Percentiles rank a stretch among this genome's conserved stretches.
These are phyloP conservation scores for Cenchrus americanus DNA, from an alignment of 176 grass and related monocot species.

Conservation along the genomic window DNA sequence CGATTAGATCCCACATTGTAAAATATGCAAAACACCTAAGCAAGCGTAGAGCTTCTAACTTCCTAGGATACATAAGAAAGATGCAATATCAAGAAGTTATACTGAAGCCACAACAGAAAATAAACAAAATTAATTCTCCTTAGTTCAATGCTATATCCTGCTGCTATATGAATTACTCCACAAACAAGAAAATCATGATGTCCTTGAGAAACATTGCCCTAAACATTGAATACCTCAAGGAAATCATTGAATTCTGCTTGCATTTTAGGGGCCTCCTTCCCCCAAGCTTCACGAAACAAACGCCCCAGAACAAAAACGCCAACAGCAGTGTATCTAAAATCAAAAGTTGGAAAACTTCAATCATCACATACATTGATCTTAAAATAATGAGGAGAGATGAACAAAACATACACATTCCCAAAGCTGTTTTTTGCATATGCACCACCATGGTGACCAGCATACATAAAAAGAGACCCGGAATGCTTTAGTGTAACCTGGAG, in stretches of 20 bases:
- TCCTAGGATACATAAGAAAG: slow-evolving; percentile 18
- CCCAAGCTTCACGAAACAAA: slow-evolving; percentile 89
- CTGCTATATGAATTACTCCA: neutral
- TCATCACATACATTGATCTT: slow-evolving; percentile 1
- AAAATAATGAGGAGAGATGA: slow-evolving; percentile 35
- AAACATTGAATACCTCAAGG: slow-evolving; percentile 59
- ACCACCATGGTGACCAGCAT: slow-evolving; percentile 85
- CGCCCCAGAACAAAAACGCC: slow-evolving; percentile 89
- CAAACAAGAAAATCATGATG: neutral
- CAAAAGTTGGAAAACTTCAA: slow-evolving; percentile 41
- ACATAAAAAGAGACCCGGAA: slow-evolving; percentile 97
- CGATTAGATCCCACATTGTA: no score
- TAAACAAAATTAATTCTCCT: neutral
- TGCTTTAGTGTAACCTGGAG: slow-evolving; percentile 88
- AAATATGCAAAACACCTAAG: neutral
- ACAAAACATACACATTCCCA: slow-evolving; percentile 77
- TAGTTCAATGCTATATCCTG: neutral
- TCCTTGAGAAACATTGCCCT: slow-evolving; percentile 6
- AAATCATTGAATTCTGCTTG: slow-evolving; percentile 92
- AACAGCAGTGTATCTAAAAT: slow-evolving; percentile 80
- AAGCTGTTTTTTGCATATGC: slow-evolving; percentile 98
- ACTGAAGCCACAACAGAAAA: slow-evolving; percentile 15
- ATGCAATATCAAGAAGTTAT: neutral
- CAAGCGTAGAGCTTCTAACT: neutral
- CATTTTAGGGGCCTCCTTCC: slow-evolving; percentile 78